A percentile compares a stretch with the other conserved stretches of the same genome.
Conservation (phyloP, 108 stramenopile species). For the Cylindrotheca closterium region DNA sequence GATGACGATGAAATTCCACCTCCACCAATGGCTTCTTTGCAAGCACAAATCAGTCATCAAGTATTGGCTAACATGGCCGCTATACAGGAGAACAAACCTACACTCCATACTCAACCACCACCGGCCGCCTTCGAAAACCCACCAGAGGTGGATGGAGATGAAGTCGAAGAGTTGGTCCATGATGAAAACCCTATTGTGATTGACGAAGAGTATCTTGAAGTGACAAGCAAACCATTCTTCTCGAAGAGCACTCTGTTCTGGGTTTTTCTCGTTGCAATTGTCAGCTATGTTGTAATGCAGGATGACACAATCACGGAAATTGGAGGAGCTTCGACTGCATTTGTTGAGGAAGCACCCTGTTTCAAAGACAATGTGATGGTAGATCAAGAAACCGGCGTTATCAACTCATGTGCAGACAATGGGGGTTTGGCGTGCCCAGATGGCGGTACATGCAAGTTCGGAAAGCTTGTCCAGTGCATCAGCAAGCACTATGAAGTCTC, state of each 20-base stretch:
- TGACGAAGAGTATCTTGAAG: slow-evolving; percentile 1
- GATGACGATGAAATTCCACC: slow-evolving; percentile 18
- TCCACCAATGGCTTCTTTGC: slow-evolving; percentile 2
- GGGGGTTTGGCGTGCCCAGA: slow-evolving; percentile 7
- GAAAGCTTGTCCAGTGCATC: slow-evolving; percentile 16
- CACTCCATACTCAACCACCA: slow-evolving; percentile 6
- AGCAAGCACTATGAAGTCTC: slow-evolving; percentile 8
- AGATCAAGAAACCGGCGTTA: not conserved
- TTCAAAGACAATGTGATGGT: not conserved
- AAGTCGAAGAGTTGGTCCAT: slow-evolving; percentile 7
- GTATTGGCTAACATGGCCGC: slow-evolving; percentile 18
- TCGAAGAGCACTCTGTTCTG: not conserved
- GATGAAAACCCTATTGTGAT: slow-evolving; percentile 1
- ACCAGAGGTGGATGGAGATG: slow-evolving; percentile 3
- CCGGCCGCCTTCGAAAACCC: slow-evolving; percentile 3
- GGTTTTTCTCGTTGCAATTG: not conserved
- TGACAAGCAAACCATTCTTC: not conserved
- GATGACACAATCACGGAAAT: too few species aligned
- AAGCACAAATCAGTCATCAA: slow-evolving; percentile 21
- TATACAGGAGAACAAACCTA: slow-evolving; percentile 6
- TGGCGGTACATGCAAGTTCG: slow-evolving; percentile 17
- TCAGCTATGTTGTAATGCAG: not conserved
- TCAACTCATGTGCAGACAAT: not conserved
- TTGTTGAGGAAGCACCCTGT: not conserved
- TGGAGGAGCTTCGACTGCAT: not conserved